Evolutionary conservation across 2,329 filamentous ascomycete genomes (phyloP).

Genomic region (Ophiocordyceps camponoti-floridani): DNA sequence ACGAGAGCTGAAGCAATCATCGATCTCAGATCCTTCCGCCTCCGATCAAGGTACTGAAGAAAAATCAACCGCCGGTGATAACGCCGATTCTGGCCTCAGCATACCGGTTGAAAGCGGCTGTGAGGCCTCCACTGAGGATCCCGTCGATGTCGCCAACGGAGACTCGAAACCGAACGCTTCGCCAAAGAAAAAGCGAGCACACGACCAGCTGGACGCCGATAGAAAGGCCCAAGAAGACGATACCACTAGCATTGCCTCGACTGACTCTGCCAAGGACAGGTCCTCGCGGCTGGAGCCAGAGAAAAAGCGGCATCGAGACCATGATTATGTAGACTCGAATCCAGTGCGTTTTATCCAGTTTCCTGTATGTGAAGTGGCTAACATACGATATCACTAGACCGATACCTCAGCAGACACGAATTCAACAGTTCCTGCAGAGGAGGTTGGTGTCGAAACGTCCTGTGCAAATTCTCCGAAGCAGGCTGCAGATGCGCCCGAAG

Average conservation of each 20-base stretch:
- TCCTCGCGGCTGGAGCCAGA: conserved; percentile 34
- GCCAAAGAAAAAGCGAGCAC: conserved; percentile 48
- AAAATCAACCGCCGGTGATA: conserved; percentile 5
- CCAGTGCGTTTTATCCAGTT: conserved; percentile 12
- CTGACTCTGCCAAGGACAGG: conserved; percentile 28
- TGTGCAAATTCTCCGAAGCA: background rate
- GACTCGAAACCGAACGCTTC: conserved; percentile 32
- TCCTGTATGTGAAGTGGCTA: background rate
- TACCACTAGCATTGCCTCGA: conserved; percentile 21
- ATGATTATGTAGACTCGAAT: conserved; percentile 17
- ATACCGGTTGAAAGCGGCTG: background rate
- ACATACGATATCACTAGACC: background rate
- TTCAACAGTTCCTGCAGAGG: background rate
- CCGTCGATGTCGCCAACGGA: conserved; percentile 15
- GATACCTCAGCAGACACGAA: background rate
- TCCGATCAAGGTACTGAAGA: conserved; percentile 3
- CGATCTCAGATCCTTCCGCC: conserved; percentile 32
- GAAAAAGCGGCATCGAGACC: conserved; percentile 45
- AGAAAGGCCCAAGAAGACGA: conserved; percentile 24
- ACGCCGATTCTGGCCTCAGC: conserved; percentile 2
- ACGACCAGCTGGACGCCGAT: conserved; percentile 37
- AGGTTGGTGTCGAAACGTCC: background rate
- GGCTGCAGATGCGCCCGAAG: background rate
- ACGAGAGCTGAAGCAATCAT: conserved; percentile 46
- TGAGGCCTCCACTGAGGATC: conserved; percentile 13